Conservation (phyloP, 164 flowering plant genomes). For the Cinnamomum micranthum region DNA sequence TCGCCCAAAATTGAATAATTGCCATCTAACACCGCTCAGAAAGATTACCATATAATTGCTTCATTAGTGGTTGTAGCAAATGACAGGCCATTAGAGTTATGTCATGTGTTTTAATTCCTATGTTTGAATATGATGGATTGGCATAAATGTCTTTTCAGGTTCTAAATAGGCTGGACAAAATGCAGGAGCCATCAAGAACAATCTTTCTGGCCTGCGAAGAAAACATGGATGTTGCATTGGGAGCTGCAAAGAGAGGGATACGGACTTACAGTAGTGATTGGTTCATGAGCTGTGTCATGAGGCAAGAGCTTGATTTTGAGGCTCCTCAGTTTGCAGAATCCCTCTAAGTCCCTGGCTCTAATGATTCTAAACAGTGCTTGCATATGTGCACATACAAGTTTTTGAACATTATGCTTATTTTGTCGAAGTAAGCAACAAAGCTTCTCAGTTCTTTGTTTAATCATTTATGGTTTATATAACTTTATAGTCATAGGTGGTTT, state of each 20-base stretch:
- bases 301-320: constrained; percentile 71
- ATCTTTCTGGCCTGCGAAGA: constrained; percentile 73
- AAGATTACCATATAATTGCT: not conserved
- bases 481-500: too few species aligned
- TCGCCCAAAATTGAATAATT: not conserved
- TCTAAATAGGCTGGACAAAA: constrained; percentile 27
- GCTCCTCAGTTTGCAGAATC: constrained; percentile 82
- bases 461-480: too few species aligned
- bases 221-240: constrained; percentile 69
- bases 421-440: not conserved
- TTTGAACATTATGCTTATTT: not conserved
- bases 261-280: constrained; percentile 73
- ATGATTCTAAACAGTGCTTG: not conserved
- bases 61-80: not conserved
- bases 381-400: not conserved
- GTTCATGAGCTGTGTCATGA: constrained; percentile 83
- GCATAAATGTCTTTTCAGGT: constrained; percentile 30
- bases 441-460: too few species aligned
- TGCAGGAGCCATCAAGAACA: constrained; percentile 38
- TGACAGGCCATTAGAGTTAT: not conserved
- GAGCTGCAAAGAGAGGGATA: constrained; percentile 60
- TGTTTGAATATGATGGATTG: not conserved
- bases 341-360: constrained; percentile 22
- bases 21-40: too few species aligned
- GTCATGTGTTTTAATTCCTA: not conserved